phyloP scores from a whole-genome alignment of 306 rosid species.

The Trifolium fragiferum region DNA sequence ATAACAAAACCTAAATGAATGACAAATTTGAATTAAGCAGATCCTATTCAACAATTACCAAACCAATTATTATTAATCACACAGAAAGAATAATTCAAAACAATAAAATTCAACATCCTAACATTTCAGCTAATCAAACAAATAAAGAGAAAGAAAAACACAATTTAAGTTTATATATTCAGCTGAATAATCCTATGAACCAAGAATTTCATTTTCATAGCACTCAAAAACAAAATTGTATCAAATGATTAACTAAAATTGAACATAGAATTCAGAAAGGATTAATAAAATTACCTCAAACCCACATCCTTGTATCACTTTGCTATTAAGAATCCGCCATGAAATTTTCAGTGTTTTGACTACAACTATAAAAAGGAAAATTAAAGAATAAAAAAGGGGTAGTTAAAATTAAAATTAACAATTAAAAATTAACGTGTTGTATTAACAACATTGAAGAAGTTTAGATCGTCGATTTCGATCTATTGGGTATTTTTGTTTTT shows the following conservation, averaged over 20 bases:
- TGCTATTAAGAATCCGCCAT: conserved; percentile 51
- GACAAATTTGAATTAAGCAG: conserved; percentile 48
- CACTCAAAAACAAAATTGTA: conserved; percentile 47
- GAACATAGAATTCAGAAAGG: conserved; percentile 26
- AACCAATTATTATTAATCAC: conserved; percentile 15
- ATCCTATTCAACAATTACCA: conserved; percentile 53
- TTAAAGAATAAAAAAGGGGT: not conserved
- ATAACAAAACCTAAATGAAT: conserved; percentile 10
- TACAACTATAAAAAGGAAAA: conserved; percentile 29
- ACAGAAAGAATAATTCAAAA: conserved; percentile 35
- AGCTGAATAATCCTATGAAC: conserved; percentile 40
- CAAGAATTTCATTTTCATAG: conserved; percentile 38
- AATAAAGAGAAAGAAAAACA: not conserved
- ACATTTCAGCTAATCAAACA: conserved; percentile 29
- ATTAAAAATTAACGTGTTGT: conserved; percentile 46
- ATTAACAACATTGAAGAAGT: conserved; percentile 66
- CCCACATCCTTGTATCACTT: conserved; percentile 62
- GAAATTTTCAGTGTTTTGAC: conserved; percentile 44
- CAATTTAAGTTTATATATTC: conserved; percentile 25
- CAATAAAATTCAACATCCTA: conserved; percentile 33
- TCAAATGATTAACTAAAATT: conserved; percentile 42
- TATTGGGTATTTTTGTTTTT: conserved; percentile 58
- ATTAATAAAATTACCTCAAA: conserved; percentile 70
- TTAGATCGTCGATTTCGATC: conserved; percentile 96
- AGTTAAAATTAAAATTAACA: conserved; percentile 42